Evolutionary conservation across 371 early-diverging fungal species (phyloP).

Genomic region (Actinomucor elegans): DNA sequence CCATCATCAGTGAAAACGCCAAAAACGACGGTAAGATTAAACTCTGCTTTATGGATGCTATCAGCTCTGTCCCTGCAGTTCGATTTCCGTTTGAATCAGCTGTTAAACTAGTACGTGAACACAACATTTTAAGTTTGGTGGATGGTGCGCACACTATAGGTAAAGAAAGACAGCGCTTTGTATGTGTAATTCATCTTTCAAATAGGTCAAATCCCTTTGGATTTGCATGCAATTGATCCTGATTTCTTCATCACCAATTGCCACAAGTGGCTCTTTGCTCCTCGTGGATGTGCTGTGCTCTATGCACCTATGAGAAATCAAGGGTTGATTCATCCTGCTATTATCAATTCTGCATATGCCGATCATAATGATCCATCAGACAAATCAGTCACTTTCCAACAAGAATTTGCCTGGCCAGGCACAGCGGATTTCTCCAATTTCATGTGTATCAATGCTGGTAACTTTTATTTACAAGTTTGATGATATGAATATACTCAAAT

Average conservation of each 20-base stretch:
- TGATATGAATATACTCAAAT: not conserved
- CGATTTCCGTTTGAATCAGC: constrained; percentile 61
- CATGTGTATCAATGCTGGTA: constrained; percentile 50
- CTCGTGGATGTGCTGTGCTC: constrained; percentile 61
- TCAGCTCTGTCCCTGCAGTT: constrained; percentile 56
- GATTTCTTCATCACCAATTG: constrained; percentile 74
- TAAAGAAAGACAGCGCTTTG: too few relatives aligned
- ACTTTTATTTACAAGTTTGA: not conserved
- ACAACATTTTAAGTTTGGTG: constrained; percentile 59
- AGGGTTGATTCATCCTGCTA: constrained; percentile 46
- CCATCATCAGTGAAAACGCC: constrained; percentile 30
- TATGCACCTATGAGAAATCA: constrained; percentile 58
- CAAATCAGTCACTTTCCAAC: constrained; percentile 25
- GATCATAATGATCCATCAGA: constrained; percentile 18
- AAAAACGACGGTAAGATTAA: constrained; percentile 37
- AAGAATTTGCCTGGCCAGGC: constrained; percentile 42
- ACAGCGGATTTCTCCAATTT: constrained; percentile 34
- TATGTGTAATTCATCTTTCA: not conserved
- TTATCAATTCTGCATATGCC: constrained; percentile 51
- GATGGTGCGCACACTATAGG: constrained; percentile 77
- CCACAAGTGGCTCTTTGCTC: constrained; percentile 77
- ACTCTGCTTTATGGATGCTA: constrained; percentile 60
- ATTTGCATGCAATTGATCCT: constrained; percentile 50
- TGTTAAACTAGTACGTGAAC: constrained; percentile 42
- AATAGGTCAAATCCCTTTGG: constrained; percentile 61